Percentiles rank a stretch among this genome's conserved stretches.
Evolutionary conservation across 768 basidiomycete species (phyloP).

Genomic region (Tricholoma sp.): DNA sequence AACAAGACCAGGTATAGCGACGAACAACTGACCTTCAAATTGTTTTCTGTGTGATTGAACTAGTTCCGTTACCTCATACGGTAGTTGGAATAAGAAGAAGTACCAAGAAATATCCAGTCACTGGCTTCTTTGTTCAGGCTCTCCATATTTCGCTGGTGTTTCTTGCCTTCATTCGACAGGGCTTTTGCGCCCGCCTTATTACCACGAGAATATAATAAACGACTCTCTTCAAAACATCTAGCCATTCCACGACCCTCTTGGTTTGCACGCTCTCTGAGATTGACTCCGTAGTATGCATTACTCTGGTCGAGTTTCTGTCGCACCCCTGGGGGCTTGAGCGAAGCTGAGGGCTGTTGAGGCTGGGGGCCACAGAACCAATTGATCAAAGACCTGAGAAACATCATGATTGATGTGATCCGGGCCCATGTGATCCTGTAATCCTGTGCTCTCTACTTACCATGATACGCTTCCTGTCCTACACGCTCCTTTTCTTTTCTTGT

Average conservation of each 20-base stretch:
- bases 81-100: constrained; percentile 15
- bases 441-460: neutral
- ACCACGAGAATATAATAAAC: constrained; percentile 65
- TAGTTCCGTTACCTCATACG: neutral
- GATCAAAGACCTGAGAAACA: constrained; percentile 27
- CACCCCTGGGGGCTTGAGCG: neutral
- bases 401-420: too few species aligned
- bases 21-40: constrained; percentile 48
- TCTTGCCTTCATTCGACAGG: constrained; percentile 75
- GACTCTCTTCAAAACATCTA: constrained; percentile 61
- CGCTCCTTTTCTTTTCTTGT: constrained; percentile 50
- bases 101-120: constrained; percentile 82
- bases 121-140: constrained; percentile 75
- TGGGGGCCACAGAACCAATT: constrained; percentile 22
- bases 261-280: constrained; percentile 70
- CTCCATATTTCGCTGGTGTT: constrained; percentile 74
- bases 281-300: constrained; percentile 62
- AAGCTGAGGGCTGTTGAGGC: neutral
- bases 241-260: constrained; percentile 79
- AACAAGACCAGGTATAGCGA: neutral
- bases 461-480: constrained; percentile 31
- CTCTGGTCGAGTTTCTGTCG: constrained; percentile 53
- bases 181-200: constrained; percentile 80
- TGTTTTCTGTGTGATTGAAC: constrained; percentile 54
- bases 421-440: constrained; percentile 6